Conservation (phyloP, 1,139 yeast species). For the Hyphopichia fennica region DNA sequence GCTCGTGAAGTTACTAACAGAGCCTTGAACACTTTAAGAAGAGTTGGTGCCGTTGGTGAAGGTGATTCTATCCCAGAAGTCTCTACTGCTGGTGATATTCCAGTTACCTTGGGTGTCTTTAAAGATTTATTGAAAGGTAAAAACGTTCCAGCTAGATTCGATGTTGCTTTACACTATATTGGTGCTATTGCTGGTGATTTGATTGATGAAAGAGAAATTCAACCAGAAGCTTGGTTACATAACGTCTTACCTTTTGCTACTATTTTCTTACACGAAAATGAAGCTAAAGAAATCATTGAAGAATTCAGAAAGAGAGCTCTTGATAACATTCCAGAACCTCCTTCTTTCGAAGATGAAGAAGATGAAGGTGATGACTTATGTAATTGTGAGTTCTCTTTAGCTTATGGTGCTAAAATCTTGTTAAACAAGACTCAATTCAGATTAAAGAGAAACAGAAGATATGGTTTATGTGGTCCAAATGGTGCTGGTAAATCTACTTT, state of each 20-base stretch:
- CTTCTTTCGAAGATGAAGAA: conserved; percentile 96
- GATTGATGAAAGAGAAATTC: conserved; percentile 96
- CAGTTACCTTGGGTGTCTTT: conserved; percentile 82
- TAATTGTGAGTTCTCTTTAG: conserved; percentile 99
- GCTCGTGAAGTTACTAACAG: conserved; percentile 98
- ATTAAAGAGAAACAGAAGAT: conserved; percentile 99
- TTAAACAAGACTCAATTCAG: conserved; percentile 99
- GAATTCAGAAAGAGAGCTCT: conserved; percentile 94
- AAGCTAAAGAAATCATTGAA: conserved; percentile 88
- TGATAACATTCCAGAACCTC: conserved; percentile 97
- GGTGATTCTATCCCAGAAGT: conserved; percentile 92
- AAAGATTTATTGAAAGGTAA: conserved; percentile 66
- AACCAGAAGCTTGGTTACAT: conserved; percentile 87
- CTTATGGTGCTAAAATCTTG: conserved; percentile 99
- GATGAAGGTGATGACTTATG: conserved; percentile 99
- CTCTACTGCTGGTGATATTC: conserved; percentile 96
- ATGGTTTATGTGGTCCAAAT: conserved; percentile 99
- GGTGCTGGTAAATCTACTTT: conserved; percentile 99
- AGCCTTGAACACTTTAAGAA: conserved; percentile 95
- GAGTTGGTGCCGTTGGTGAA: conserved; percentile 96
- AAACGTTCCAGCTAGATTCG: conserved; percentile 78
- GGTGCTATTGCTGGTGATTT: conserved; percentile 98
- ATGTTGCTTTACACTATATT: conserved; percentile 72
- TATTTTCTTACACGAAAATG: conserved; percentile 90
- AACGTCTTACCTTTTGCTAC: conserved; percentile 92